Percentiles rank a stretch among this genome's conserved stretches.
Conservation (phyloP, 2,329 filamentous ascomycete species). For the Phyllosticta citribraziliensis region DNA sequence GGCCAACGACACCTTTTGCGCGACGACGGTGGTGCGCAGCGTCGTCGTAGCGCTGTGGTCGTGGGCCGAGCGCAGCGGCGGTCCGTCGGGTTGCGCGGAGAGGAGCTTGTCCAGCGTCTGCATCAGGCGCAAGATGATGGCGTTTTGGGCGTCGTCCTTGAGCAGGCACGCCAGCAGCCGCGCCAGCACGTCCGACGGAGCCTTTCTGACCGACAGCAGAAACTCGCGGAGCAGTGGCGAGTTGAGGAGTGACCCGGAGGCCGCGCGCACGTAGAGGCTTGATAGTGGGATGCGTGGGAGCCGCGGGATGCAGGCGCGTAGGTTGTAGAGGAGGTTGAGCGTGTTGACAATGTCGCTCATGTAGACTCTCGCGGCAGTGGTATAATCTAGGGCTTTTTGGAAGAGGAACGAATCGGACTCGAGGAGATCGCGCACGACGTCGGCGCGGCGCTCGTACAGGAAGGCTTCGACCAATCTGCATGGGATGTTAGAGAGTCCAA, state of each 20-base stretch:
- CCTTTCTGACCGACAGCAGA: constrained; percentile 50
- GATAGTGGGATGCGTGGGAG: constrained; percentile 29
- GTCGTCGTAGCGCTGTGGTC: constrained; percentile 46
- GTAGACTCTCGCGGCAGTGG: constrained; percentile 29
- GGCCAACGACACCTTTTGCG: constrained; percentile 71
- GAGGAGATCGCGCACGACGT: constrained; percentile 45
- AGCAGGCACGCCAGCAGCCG: constrained; percentile 32
- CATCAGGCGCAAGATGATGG: neutral
- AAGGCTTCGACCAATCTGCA: constrained; percentile 27
- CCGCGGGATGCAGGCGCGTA: constrained; percentile 31
- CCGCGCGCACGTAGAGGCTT: constrained; percentile 50
- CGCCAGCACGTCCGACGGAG: constrained; percentile 45
- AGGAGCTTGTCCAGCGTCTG: constrained; percentile 1
- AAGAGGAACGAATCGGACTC: constrained; percentile 50
- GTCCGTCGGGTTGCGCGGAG: constrained; percentile 7
- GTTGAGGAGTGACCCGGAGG: constrained; percentile 45
- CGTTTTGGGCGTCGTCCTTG: neutral
- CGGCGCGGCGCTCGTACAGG: constrained; percentile 26
- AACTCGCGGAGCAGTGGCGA: constrained; percentile 45
- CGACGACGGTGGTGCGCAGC: constrained; percentile 66
- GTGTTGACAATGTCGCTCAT: constrained; percentile 31
- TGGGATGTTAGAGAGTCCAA: constrained; percentile 8
- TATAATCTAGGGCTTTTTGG: constrained; percentile 28
- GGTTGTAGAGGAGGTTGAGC: constrained; percentile 22
- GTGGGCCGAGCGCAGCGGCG: constrained; percentile 61